Base-by-base conservation (phyloP, 2,329 filamentous ascomycete genomes). In the Dothideomycetidae sp. region DNA sequence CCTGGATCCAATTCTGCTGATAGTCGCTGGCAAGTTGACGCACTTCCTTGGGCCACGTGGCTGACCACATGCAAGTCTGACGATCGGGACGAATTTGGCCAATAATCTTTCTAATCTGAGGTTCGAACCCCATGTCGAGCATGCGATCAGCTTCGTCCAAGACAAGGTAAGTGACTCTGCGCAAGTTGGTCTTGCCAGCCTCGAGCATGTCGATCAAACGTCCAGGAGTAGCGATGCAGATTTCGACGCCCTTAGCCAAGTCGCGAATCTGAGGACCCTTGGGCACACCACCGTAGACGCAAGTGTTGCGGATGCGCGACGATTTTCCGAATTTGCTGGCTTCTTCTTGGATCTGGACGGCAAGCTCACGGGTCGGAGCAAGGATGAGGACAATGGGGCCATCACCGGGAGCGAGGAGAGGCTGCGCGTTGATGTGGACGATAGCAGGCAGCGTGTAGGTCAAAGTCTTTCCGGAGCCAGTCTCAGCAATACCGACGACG, bases 51-150 rank as follows among this genome's bases (percentile, higher is more conserved):
- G 90, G 90, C 86, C 90, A 98, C 5, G 90, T 98, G 51, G 90
- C 90, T 43, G 90, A 98, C 84, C 88, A 98, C 85, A 98, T 93
- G 70, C 90, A 90, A 45, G 90, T 98, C 63, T 98, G 90, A 71
- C 90, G 80, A 60, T 98, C 90, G 37, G 90, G 90, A 51, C 90
- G 84, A 62, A 96, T 96, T 67, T 98, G 90, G 46, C 81, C 73
- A 50, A 98, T 86, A 49, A 98, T 96, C 70, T 96, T 96, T 68
- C 90, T 84, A 54, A 98, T 96, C 62, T 96, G 90, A 49, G 90
- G 90, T 67, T 98, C 90, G 66, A 98, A 96, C 75, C 90, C 90
- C 90, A 98, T 98, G 67, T 98, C 90, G 59, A 98, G 72, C 90
- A 98, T 98, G 56, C 90, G 88, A 66, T 98, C 90, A 59, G 90